Evolutionary conservation across 257 asterid genomes (phyloP).

Genomic region (Solanum sitiens): DNA sequence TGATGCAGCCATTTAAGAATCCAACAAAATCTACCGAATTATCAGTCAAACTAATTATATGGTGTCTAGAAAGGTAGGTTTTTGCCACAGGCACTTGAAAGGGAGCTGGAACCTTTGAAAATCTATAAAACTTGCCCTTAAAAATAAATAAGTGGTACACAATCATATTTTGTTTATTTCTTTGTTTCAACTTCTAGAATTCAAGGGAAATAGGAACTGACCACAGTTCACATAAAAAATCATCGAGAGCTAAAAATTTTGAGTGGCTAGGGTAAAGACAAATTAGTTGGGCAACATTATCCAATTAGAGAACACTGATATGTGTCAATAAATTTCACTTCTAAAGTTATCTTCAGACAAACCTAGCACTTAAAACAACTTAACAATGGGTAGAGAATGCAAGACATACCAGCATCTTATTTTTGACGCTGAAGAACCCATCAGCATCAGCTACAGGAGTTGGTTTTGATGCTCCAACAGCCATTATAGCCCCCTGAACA

Average conservation of each 20-base stretch:
- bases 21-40: neutral
- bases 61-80: neutral
- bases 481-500: slow-evolving; percentile 90
- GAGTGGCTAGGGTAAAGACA: neutral
- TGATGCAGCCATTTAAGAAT: neutral
- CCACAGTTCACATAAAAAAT: neutral
- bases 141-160: neutral
- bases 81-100: neutral
- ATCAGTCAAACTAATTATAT: neutral
- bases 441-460: slow-evolving; percentile 51
- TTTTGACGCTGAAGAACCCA: slow-evolving; percentile 65
- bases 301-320: neutral
- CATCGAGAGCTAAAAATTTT: neutral
- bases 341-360: neutral
- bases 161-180: neutral
- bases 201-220: neutral
- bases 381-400: neutral
- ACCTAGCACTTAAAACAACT: neutral
- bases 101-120: neutral
- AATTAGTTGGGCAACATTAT: neutral
- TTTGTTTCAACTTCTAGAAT: neutral
- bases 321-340: neutral
- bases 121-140: neutral
- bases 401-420: slow-evolving; percentile 72
- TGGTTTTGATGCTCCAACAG: slow-evolving; percentile 92